Base-by-base conservation (phyloP, 2,329 filamentous ascomycete genomes). In the Monilinia fructicola region DNA sequence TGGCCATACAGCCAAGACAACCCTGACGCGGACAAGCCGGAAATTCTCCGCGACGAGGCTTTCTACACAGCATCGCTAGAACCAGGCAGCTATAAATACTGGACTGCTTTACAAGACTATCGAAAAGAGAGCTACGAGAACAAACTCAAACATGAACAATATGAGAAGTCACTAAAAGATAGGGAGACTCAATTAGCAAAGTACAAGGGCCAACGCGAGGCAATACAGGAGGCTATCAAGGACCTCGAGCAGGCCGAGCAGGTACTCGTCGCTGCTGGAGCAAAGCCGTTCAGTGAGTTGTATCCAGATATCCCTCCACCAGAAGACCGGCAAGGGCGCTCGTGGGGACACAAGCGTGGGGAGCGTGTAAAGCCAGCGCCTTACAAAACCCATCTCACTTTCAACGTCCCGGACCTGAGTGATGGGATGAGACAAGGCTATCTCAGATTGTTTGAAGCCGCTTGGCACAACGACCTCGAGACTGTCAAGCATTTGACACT, bases 361-460 rank as follows among this genome's bases (percentile, higher is more conserved):
- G 12, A 54, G 2, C 16, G 52, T 23, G 44, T 59, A 28, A 58
- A 67, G 2, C 59, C 67, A 23, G 44, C 54, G 14, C 56, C 70
- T 10, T 75, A 72, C n/a, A 26, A 69, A 26, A 72, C 72, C 1
- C 60, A 55, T 2, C 66, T 74, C 10, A 65, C 14, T 16, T 73
- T 76, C 62, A 23, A 35, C 38, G 55, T 71, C 7, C 72, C 74
- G 14, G 70, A 85, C 78, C 69, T 84, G 14, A 89, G 83, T 0
- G 82, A 84, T 3, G 79, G 78, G 50, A 83, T 82, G 60, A 81
- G 80, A 35, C 78, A 81, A 44, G 87, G 83, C 0, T 94, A 93
- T 69, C 69, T 90, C 7, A 78, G 84, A 69, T 77, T 94, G 79
- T 90, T 91, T 75, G 87, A 94, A 73, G 90, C 90, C 46, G 86